These are phyloP conservation scores for Neonectria hederae DNA, from an alignment of 2,329 filamentous ascomycete species.

Conservation along the genomic window DNA sequence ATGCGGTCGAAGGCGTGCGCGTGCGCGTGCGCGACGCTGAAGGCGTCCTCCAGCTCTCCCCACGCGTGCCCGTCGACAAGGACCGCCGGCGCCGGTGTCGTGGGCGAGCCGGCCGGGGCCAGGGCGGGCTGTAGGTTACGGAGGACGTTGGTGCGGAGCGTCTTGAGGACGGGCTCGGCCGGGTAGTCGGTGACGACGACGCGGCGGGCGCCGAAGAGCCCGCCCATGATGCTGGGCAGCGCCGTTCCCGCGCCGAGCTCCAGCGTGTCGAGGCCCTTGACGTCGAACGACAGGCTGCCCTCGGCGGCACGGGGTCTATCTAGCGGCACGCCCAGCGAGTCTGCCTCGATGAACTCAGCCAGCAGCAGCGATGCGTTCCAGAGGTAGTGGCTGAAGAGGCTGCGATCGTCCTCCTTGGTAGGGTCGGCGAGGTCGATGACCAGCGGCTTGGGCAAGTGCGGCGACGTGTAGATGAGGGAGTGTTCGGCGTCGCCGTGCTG, in stretches of 20 bases:
- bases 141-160: slow-evolving; percentile 66
- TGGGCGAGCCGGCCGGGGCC: slow-evolving; percentile 44
- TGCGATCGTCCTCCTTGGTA: slow-evolving; percentile 61
- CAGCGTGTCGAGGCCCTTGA: slow-evolving; percentile 62
- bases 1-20: slow-evolving; percentile 65
- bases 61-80: slow-evolving; percentile 70
- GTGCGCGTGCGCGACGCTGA: slow-evolving; percentile 42
- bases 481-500: slow-evolving; percentile 71
- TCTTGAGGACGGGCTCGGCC: slow-evolving; percentile 65
- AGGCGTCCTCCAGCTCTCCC: slow-evolving; percentile 60
- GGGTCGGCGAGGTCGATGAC: slow-evolving; percentile 59
- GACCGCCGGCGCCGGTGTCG: slow-evolving; percentile 40
- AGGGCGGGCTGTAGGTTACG: slow-evolving; percentile 56
- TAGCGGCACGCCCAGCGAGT: slow-evolving; percentile 46
- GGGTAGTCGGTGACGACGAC: slow-evolving; percentile 76
- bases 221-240: slow-evolving; percentile 60
- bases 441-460: slow-evolving; percentile 56
- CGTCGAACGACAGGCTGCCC: slow-evolving; percentile 50
- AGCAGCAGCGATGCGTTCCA: slow-evolving; percentile 73
- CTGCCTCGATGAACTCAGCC: slow-evolving; percentile 64
- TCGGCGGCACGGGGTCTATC: slow-evolving; percentile 26
- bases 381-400: slow-evolving; percentile 75
- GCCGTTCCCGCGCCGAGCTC: slow-evolving; percentile 76
- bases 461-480: slow-evolving; percentile 67
- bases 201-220: slow-evolving; percentile 57